Conservation (phyloP, 2,329 filamentous ascomycete species). For the Pestalotiopsis sp. region DNA sequence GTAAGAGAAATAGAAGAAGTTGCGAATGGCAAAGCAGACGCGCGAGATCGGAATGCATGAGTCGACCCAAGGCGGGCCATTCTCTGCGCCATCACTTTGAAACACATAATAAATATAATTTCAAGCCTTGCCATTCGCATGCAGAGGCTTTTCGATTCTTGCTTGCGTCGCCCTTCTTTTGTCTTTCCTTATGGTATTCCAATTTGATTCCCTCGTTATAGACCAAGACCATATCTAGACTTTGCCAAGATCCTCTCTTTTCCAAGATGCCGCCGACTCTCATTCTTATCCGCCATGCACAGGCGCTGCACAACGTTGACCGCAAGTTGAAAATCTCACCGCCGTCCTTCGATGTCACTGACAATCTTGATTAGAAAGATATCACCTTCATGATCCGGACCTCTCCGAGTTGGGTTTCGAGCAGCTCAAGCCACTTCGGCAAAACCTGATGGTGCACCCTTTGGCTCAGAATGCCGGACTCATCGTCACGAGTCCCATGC, state of each 20-base stretch:
- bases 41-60: background rate
- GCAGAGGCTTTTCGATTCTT: too few relatives aligned
- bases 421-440: constrained; percentile 49
- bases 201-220: background rate
- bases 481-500: constrained; percentile 67
- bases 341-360: constrained; percentile 17
- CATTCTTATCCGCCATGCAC: constrained; percentile 88
- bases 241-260: constrained; percentile 32
- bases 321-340: constrained; percentile 43
- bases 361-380: constrained; percentile 43
- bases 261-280: constrained; percentile 61
- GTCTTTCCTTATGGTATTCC: background rate
- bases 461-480: constrained; percentile 48
- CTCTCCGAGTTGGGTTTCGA: constrained; percentile 50
- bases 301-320: constrained; percentile 61
- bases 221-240: background rate
- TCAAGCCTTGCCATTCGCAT: background rate
- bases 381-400: constrained; percentile 50
- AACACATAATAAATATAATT: background rate
- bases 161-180: background rate
- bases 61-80: background rate
- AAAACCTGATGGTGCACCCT: constrained; percentile 41
- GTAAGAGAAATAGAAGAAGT: too few relatives aligned
- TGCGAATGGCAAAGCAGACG: too few relatives aligned
- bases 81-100: background rate